Evolutionary conservation across 257 asterid species (phyloP).

Genomic region (Orobanche coerulescens): DNA sequence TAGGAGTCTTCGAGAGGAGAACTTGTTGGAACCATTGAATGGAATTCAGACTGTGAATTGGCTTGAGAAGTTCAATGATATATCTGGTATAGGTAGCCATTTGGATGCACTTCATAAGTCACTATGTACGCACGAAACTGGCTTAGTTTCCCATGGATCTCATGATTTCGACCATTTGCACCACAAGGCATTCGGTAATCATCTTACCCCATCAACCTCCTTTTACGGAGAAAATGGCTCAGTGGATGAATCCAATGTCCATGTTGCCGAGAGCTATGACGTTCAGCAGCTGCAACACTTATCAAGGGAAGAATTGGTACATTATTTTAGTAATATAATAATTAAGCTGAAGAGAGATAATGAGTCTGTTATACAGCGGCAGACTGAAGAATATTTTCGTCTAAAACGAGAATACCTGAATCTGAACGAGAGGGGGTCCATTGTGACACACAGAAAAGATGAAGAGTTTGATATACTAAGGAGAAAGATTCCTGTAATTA

Average conservation of each 20-base stretch:
- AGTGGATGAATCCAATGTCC: constrained; percentile 33
- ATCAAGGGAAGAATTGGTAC: constrained; percentile 44
- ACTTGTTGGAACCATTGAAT: constrained; percentile 31
- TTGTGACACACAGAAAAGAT: constrained; percentile 46
- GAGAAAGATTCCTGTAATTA: constrained; percentile 55
- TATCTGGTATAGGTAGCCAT: constrained; percentile 44
- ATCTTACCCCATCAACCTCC: constrained; percentile 25
- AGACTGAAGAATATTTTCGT: constrained; percentile 54
- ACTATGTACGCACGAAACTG: constrained; percentile 44
- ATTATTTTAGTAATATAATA: constrained; percentile 47
- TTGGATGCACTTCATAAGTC: constrained; percentile 56
- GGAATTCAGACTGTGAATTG: constrained; percentile 31
- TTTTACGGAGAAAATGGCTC: constrained; percentile 48
- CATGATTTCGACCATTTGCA: constrained; percentile 50
- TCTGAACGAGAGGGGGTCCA: constrained; percentile 47
- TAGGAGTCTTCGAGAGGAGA: constrained; percentile 36
- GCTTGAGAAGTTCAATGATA: constrained; percentile 53
- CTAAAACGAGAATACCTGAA: constrained; percentile 61
- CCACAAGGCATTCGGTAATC: constrained; percentile 35
- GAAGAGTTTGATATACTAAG: constrained; percentile 59
- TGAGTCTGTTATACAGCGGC: constrained; percentile 51
- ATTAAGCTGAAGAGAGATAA: constrained; percentile 67
- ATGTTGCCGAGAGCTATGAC: constrained; percentile 51
- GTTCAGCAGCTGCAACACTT: constrained; percentile 53
- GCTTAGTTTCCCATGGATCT: constrained; percentile 51